Percentiles rank a stretch among this genome's conserved stretches.
These are phyloP conservation scores for Haplosporangium sp. DNA, from an alignment of 371 early-diverging fungal species.

Conservation along the genomic window DNA sequence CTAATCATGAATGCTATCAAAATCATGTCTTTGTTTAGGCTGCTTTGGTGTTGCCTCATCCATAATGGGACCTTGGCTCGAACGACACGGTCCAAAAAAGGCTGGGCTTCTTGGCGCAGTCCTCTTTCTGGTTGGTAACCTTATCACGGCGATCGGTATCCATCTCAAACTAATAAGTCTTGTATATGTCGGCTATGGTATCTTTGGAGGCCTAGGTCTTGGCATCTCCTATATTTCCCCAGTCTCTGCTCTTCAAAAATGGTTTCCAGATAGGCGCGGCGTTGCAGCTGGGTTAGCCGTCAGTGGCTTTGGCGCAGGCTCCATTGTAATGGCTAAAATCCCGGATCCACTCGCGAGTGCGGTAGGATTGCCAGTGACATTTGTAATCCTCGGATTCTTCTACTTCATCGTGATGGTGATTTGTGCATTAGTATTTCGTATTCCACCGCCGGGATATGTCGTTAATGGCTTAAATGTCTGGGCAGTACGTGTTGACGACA, in stretches of 20 bases:
- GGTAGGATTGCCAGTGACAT: constrained; percentile 66
- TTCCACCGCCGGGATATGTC: constrained; percentile 72
- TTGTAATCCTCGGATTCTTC: constrained; percentile 65
- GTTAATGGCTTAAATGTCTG: constrained; percentile 66
- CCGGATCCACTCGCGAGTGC: constrained; percentile 63
- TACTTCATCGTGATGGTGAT: constrained; percentile 61
- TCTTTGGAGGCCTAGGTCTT: constrained; percentile 63
- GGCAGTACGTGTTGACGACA: constrained; percentile 58
- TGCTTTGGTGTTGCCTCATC: constrained; percentile 73
- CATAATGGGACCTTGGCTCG: constrained; percentile 74
- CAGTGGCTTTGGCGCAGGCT: constrained; percentile 77
- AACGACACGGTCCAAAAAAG: constrained; percentile 67
- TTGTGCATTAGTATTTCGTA: constrained; percentile 64
- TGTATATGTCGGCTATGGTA: constrained; percentile 66
- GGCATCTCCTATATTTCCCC: constrained; percentile 67
- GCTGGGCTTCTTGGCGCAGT: constrained; percentile 64
- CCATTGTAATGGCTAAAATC: constrained; percentile 70
- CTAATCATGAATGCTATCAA: neutral
- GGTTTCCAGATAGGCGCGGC: constrained; percentile 71
- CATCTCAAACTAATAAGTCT: constrained; percentile 59
- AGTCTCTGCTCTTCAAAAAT: constrained; percentile 67
- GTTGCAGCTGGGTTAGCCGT: constrained; percentile 70
- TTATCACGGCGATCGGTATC: constrained; percentile 66
- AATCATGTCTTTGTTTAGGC: constrained; percentile 30
- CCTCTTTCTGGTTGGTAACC: constrained; percentile 68